Percentiles rank a stretch among this genome's conserved stretches.
phyloP scores from a whole-genome alignment of 345 rosid genomes.

The Aethionema arabicum region DNA sequence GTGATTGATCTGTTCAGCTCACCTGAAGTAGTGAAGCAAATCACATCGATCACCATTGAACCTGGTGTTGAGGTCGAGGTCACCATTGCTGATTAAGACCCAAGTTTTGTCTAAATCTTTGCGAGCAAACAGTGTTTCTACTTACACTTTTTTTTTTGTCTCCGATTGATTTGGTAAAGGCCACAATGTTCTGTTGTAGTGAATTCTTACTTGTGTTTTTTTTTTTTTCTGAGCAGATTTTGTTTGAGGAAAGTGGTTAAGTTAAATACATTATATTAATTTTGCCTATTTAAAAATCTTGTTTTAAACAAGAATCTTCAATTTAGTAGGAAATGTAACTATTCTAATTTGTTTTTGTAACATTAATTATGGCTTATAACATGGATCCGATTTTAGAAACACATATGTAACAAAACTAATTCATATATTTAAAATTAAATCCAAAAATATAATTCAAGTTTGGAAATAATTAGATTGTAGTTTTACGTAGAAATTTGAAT shows the following conservation, averaged over 20 bases:
- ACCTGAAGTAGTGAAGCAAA: constrained; percentile 66
- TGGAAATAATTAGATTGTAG: no score
- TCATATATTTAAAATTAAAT: no score
- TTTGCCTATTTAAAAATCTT: no score
- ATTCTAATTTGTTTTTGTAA: no score
- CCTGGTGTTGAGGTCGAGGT: constrained; percentile 72
- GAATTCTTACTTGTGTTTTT: constrained; percentile 3
- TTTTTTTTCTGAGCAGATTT: constrained; percentile 17
- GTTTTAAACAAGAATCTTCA: no score
- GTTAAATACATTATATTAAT: no score
- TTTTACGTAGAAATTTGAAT: no score
- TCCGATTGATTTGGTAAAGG: neutral
- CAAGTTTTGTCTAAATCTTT: constrained; percentile 10
- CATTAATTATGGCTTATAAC: no score
- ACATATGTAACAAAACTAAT: no score
- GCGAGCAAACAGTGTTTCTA: neutral
- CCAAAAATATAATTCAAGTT: no score
- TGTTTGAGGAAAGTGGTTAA: neutral
- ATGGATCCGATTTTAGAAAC: no score
- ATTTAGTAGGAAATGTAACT: no score
- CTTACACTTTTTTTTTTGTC: neutral
- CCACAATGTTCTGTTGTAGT: constrained; percentile 25
- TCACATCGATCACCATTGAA: constrained; percentile 62
- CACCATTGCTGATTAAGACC: constrained; percentile 44
- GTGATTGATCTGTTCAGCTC: constrained; percentile 65